Evolutionary conservation across 768 basidiomycete genomes (phyloP).

Genomic region (Boletus reticulatus): DNA sequence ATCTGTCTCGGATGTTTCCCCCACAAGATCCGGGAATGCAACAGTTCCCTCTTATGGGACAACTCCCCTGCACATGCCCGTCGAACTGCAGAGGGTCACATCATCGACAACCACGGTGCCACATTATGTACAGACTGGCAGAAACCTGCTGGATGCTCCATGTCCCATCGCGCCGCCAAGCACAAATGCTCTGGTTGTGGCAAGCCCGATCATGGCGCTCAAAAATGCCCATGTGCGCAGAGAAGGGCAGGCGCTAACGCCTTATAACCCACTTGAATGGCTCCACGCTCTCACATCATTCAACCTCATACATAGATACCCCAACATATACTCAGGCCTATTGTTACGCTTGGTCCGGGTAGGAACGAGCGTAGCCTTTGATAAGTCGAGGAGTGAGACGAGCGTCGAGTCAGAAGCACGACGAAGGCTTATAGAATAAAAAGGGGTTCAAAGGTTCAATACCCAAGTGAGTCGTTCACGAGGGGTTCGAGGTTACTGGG

Average conservation of each 20-base stretch:
- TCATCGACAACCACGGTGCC: neutral
- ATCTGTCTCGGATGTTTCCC: neutral
- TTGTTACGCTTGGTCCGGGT: too few relatives aligned
- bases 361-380: too few relatives aligned
- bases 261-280: neutral
- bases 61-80: neutral
- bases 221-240: neutral
- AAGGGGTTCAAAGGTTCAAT: too few relatives aligned
- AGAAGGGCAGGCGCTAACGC: neutral
- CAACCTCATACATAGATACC: neutral
- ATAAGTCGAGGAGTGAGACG: too few relatives aligned
- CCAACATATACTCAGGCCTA: neutral
- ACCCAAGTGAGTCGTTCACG: too few relatives aligned
- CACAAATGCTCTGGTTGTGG: neutral
- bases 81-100: neutral
- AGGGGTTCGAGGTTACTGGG: too few relatives aligned
- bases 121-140: neutral
- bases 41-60: neutral
- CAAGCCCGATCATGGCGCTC: neutral
- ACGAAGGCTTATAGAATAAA: too few relatives aligned
- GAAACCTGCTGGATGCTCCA: neutral
- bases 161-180: neutral
- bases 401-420: too few relatives aligned
- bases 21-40: slow-evolving; percentile 1
- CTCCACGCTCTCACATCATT: neutral